These are phyloP conservation scores for Coemansia javaensis DNA, from an alignment of 192 early-diverging fungal species.

Conservation along the genomic window DNA sequence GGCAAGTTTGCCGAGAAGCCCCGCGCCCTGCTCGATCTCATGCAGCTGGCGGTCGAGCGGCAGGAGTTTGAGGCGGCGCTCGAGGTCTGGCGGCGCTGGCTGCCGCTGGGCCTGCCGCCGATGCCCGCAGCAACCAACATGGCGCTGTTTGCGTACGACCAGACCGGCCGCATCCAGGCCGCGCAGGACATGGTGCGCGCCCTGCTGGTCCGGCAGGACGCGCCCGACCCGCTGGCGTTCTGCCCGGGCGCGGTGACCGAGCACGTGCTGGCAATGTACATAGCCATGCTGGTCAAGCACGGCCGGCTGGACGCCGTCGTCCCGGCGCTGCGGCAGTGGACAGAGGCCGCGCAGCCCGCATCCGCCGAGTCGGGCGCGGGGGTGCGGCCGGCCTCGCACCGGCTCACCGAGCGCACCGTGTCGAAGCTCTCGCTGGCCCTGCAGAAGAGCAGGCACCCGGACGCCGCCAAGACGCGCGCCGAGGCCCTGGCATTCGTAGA, in stretches of 20 bases:
- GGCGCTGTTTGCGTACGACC: slow-evolving; percentile 41
- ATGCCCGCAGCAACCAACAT: slow-evolving; percentile 9
- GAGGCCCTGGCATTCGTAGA: slow-evolving; percentile 26
- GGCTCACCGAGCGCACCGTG: slow-evolving; percentile 19
- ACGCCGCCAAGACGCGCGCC: slow-evolving; percentile 7
- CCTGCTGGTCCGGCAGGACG: slow-evolving; percentile 9
- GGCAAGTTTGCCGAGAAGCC: slow-evolving; percentile 9
- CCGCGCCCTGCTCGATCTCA: slow-evolving; percentile 13
- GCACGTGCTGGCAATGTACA: slow-evolving; percentile 25
- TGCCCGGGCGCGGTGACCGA: slow-evolving; percentile 20
- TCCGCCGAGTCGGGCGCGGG: too few species aligned
- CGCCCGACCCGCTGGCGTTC: neutral
- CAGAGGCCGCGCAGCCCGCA: neutral
- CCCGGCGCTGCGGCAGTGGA: slow-evolving; percentile 20
- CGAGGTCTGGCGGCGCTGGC: slow-evolving; percentile 37
- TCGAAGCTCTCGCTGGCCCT: slow-evolving; percentile 13
- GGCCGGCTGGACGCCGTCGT: slow-evolving; percentile 10
- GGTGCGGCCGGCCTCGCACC: too few species aligned
- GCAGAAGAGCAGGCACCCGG: slow-evolving; percentile 5
- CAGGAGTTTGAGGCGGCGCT: slow-evolving; percentile 17
- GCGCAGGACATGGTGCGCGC: slow-evolving; percentile 23
- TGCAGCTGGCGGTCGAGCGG: slow-evolving; percentile 12
- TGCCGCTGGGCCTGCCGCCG: slow-evolving; percentile 6
- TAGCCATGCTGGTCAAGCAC: slow-evolving; percentile 36
- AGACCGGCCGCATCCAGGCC: slow-evolving; percentile 16